Base-by-base conservation (phyloP, 257 asterid genomes). In the Paulownia fortunei region DNA sequence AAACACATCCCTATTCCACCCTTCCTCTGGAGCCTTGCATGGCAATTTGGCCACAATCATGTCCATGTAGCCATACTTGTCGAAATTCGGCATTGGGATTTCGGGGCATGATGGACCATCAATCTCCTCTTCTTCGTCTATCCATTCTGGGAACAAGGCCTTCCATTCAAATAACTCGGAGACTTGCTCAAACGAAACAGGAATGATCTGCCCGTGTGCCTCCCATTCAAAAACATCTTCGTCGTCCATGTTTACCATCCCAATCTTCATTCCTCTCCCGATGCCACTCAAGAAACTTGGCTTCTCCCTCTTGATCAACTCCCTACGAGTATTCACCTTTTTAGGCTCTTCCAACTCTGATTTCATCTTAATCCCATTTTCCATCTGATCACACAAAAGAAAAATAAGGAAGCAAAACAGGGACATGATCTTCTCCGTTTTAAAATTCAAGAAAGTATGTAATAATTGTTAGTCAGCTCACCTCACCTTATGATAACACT, bases 401-500 rank as follows among this genome's bases (percentile, higher is more conserved):
- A 59, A 34, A 69, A 9, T 4, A 54, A 37, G 64, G 1, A 8
- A 32, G 11, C 1, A 8, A 34, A 42, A 69, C n/a, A 30, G 36
- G 4, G 36, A 30, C 36, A 30, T 30, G 36, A 4, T 30, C 36
- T 30, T 30, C 4, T 2, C 36, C 3, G 36, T 4, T 30, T 4
- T 1, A 30, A 30, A 30, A 1, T 30, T 30, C 36, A 30, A 30
- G 36, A 9, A 41, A 41, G 13, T 27, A 52, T 24, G 42, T 19
- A 18, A 3, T n/a, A 34, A 34, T 39, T 24, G 8, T 15, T n/a
- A 39, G 34, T 68, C 49, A 84, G 83, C 96, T 91, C 89, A 94
- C 97, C 94, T 93, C 85, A 93, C 98, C 98, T 91, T 89, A 80
- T 81, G 97, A 82, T 82, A 89, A 80, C 98, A 94, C 21, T 85